Conservation (phyloP, 2,329 filamentous ascomycete genomes). For the Calonectria henricotiae region DNA sequence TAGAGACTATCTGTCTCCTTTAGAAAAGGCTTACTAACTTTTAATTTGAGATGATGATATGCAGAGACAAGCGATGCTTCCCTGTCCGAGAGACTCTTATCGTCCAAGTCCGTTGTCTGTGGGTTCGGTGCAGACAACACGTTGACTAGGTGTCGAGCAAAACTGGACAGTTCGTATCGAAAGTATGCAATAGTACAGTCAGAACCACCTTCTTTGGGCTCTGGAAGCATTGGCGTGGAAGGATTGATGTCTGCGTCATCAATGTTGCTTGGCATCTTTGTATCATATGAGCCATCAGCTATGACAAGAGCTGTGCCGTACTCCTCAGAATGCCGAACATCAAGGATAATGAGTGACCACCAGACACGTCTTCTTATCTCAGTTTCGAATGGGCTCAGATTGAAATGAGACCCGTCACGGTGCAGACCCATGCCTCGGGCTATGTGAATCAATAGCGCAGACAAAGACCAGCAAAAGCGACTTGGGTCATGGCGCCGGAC, state of each 20-base stretch:
- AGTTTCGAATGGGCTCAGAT: constrained; percentile 10
- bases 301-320: constrained; percentile 2
- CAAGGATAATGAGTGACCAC: constrained; percentile 11
- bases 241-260: constrained; percentile 12
- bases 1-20: neutral
- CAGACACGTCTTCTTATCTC: constrained; percentile 1
- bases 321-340: constrained; percentile 6
- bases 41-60: neutral
- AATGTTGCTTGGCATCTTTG: constrained; percentile 4
- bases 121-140: neutral
- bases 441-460: neutral
- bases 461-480: constrained; percentile 10
- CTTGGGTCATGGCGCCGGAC: neutral
- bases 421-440: constrained; percentile 13
- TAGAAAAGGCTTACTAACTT: neutral
- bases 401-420: constrained; percentile 15
- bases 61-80: neutral
- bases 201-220: neutral
- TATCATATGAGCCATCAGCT: constrained; percentile 2
- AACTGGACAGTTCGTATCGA: constrained; percentile 8
- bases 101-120: neutral
- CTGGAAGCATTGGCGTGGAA: neutral
- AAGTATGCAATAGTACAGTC: neutral
- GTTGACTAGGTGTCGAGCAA: neutral
- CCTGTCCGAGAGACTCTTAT: neutral